These are phyloP conservation scores for Kodamaea nitidulidarum DNA, from an alignment of 805 yeast species.

Conservation along the genomic window DNA sequence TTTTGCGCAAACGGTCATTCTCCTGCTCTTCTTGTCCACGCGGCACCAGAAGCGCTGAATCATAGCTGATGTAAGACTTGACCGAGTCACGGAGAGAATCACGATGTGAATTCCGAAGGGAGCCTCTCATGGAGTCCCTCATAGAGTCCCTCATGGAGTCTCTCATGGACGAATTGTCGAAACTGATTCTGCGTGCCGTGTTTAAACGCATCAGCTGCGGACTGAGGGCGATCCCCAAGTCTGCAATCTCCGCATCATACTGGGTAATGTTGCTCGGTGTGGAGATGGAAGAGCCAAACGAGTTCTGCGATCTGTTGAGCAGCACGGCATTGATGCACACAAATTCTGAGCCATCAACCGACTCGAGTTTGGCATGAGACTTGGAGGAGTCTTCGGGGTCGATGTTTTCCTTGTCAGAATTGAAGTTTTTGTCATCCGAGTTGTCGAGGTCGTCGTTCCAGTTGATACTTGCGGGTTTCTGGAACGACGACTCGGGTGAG, in stretches of 20 bases:
- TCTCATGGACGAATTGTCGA: background rate
- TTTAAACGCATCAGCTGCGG: conserved; percentile 27
- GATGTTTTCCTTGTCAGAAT: conserved; percentile 1
- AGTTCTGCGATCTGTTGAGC: conserved; percentile 8
- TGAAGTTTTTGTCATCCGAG: conserved; percentile 13
- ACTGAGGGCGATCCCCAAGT: conserved; percentile 40
- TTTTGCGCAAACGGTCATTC: conserved; percentile 40
- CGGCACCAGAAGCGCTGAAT: conserved; percentile 47
- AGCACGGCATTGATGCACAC: conserved; percentile 1
- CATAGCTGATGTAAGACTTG: conserved; percentile 57
- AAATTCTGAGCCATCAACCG: conserved; percentile 14
- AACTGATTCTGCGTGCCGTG: conserved; percentile 15
- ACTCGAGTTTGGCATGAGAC: conserved; percentile 4
- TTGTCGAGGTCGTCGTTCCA: conserved; percentile 36
- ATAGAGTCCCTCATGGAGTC: conserved; percentile 14
- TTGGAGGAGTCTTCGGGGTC: conserved; percentile 4
- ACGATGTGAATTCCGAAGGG: no score
- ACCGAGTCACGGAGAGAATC: conserved; percentile 31
- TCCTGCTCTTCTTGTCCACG: conserved; percentile 14
- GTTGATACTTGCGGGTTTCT: conserved; percentile 36
- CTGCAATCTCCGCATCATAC: conserved; percentile 39
- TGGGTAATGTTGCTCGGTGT: conserved; percentile 37
- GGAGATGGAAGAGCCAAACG: conserved; percentile 22
- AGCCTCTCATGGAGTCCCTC: background rate
- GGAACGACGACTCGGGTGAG: conserved; percentile 30